These are phyloP conservation scores for Chytriomyces sp. DNA, from an alignment of 192 early-diverging fungal species.

Conservation along the genomic window DNA sequence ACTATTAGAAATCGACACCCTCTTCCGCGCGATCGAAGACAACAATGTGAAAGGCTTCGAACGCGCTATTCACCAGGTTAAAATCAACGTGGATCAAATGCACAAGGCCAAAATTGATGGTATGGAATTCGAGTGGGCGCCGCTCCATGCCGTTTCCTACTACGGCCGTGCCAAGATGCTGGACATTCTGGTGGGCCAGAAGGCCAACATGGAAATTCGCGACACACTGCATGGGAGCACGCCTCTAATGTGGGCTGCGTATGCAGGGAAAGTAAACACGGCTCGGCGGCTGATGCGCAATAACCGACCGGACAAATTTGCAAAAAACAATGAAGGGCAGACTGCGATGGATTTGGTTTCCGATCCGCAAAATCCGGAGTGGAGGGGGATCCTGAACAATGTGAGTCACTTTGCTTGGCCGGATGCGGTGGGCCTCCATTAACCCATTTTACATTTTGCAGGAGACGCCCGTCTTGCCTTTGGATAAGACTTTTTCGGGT, in stretches of 20 bases:
- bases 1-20: conserved; percentile 30
- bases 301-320: conserved; percentile 74
- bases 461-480: conserved; percentile 7
- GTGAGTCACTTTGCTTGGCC: conserved; percentile 26
- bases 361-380: conserved; percentile 57
- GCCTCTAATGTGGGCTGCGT: conserved; percentile 91
- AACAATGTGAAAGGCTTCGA: conserved; percentile 38
- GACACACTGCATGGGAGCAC: conserved; percentile 84
- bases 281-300: conserved; percentile 74
- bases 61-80: conserved; percentile 18
- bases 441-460: not conserved
- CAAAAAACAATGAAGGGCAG: conserved; percentile 76
- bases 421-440: not conserved
- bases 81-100: conserved; percentile 46
- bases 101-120: conserved; percentile 51
- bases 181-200: conserved; percentile 68
- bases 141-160: conserved; percentile 85
- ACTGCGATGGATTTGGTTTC: conserved; percentile 79
- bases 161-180: conserved; percentile 72
- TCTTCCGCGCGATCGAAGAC: conserved; percentile 44
- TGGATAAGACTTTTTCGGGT: conserved; percentile 9
- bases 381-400: conserved; percentile 52
- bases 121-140: conserved; percentile 76
- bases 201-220: conserved; percentile 76
- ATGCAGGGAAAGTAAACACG: conserved; percentile 69